A percentile compares a stretch with the other conserved stretches of the same genome.
Evolutionary conservation across 345 rosid genomes (phyloP).

Genomic region (Leavenworthia alabamica): DNA sequence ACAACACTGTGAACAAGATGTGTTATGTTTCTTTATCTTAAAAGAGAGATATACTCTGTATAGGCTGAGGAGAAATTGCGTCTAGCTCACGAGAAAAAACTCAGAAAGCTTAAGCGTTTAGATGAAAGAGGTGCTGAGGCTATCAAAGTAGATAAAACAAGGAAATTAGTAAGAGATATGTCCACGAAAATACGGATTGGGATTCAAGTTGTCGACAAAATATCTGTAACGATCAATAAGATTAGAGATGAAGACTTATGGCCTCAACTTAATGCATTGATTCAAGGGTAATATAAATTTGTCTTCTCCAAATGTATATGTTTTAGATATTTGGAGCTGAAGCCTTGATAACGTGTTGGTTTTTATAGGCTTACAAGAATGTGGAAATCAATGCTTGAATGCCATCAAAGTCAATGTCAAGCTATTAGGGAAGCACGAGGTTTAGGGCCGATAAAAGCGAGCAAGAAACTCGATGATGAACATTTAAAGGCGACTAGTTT

Average conservation of each 20-base stretch:
- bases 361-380: constrained; percentile 64
- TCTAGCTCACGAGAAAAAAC: constrained; percentile 61
- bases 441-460: constrained; percentile 53
- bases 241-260: constrained; percentile 94
- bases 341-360: neutral
- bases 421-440: constrained; percentile 65
- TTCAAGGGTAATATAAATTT: constrained; percentile 59
- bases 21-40: neutral
- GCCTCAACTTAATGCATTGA: constrained; percentile 83
- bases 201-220: constrained; percentile 82
- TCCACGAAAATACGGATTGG: constrained; percentile 83
- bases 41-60: neutral
- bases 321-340: neutral
- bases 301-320: no score
- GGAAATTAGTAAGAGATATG: constrained; percentile 47
- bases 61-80: constrained; percentile 95
- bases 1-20: neutral
- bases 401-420: constrained; percentile 72
- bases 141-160: constrained; percentile 52
- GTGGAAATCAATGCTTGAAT: constrained; percentile 93
- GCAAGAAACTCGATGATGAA: constrained; percentile 52
- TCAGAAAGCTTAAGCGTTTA: constrained; percentile 61
- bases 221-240: constrained; percentile 73
- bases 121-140: constrained; percentile 83
- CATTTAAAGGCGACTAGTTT: constrained; percentile 61